Base-by-base conservation (phyloP, 2,329 filamentous ascomycete species). In the Talaromyces albobiverticillius region DNA sequence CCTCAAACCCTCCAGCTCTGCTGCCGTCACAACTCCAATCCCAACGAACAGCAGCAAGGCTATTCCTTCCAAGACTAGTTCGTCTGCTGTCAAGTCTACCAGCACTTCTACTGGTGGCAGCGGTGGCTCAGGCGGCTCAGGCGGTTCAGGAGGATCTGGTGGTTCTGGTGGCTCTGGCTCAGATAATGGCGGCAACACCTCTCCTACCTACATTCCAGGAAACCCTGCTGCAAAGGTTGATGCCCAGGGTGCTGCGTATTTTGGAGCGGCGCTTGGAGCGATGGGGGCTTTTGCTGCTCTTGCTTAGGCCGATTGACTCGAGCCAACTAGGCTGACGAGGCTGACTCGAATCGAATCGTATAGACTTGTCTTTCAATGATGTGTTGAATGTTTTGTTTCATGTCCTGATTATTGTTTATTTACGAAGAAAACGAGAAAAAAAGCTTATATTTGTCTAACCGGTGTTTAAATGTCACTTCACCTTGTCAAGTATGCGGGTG, bases 141-240 rank as follows among this genome's bases (percentile, higher is more conserved):
- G n/a, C n/a, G 59, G 58, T 14, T 42, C 56, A 16, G 43, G 55
- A 29, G 58, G 56, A 31, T 54, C 55, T 42, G 59, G 57, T 22
- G 55, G 57, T 10, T 53, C 50, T 23, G 51, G 46, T 32, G 58
- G 55, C 16, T 43, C 58, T 16, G 40, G 57, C 31, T 54, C 53
- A 47, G 57, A 52, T 31, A 54, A 54, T 54, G 56, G 59, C 34
- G 32, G 25, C 16, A 47, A 22, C 25, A 16, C 36, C 14, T 18
- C 42, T 4, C 50, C 49, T n/a, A 29, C 49, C 45, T 53, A 32
- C 18, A 11, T 47, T 4, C 51, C 51, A 10, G 43, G 32, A 18
- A 56, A 56, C 7, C 54, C 54, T 3, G 54, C 43, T 10, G 36
- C 49, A 11, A 56, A 29, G 11, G 22, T 56, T 6, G 49, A 52